These are phyloP conservation scores for Xylariales sp. DNA, from an alignment of 2,329 filamentous ascomycete genomes.

Conservation along the genomic window DNA sequence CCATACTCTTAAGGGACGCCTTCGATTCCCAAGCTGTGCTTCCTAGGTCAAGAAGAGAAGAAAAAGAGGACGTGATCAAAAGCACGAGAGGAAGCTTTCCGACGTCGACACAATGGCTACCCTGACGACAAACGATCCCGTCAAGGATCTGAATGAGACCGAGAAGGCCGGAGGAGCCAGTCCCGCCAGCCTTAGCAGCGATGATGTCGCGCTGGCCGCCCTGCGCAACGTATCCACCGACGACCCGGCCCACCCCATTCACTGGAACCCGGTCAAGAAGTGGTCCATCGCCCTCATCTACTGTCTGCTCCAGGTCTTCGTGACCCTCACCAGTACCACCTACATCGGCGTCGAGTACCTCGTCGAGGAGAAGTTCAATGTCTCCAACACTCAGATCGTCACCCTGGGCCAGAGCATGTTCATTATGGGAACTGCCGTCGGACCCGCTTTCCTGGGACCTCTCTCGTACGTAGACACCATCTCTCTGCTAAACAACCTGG, in stretches of 20 bases:
- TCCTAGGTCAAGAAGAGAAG: too few species aligned
- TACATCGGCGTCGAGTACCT: conserved; percentile 33
- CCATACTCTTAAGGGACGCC: too few species aligned
- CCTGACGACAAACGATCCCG: not conserved
- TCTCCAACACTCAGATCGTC: conserved; percentile 27
- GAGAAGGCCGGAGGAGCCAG: conserved; percentile 1
- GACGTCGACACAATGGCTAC: not conserved
- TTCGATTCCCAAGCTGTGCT: too few species aligned
- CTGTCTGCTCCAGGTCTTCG: conserved; percentile 29
- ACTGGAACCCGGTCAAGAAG: conserved; percentile 23
- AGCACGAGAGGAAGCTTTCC: not conserved
- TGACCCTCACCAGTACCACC: conserved; percentile 32
- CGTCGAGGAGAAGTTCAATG: conserved; percentile 31
- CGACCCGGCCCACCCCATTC: conserved; percentile 21
- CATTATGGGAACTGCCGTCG: conserved; percentile 35
- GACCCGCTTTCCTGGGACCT: conserved; percentile 34
- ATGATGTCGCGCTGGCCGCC: conserved; percentile 17
- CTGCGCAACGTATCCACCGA: conserved; percentile 19
- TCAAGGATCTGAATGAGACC: not conserved
- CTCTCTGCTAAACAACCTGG: too few species aligned
- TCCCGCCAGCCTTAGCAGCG: conserved; percentile 5
- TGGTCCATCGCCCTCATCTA: conserved; percentile 21
- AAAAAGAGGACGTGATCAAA: too few species aligned
- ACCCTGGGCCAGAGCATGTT: conserved; percentile 36
- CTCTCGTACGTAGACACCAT: conserved; percentile 34